phyloP scores from a whole-genome alignment of 1,284 basidiomycete genomes.

The Butyriboletus appendiculatus region DNA sequence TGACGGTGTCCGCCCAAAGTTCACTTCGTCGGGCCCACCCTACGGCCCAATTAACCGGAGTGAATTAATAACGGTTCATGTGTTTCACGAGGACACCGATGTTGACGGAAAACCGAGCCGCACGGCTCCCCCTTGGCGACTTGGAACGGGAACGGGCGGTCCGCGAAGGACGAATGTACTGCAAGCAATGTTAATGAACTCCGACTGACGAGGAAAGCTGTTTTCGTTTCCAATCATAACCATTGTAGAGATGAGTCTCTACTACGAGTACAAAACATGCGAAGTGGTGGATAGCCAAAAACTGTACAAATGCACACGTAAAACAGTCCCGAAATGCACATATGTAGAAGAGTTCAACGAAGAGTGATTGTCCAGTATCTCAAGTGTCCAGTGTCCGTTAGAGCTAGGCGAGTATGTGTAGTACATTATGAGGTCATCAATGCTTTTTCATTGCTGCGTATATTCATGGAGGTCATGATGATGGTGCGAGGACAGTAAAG shows the following conservation, averaged over 20 bases:
- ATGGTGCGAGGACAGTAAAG: conserved; percentile 38
- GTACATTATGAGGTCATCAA: conserved; percentile 20
- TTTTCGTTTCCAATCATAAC: too few species aligned
- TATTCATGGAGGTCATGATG: conserved; percentile 18
- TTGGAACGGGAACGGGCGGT: too few species aligned
- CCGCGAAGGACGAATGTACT: conserved; percentile 5
- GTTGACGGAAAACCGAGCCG: conserved; percentile 28
- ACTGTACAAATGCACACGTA: conserved; percentile 11
- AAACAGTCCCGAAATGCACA: conserved; percentile 6
- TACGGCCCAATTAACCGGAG: too few species aligned
- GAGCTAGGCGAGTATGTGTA: neutral
- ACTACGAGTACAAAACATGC: conserved; percentile 12
- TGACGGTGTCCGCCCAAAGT: neutral
- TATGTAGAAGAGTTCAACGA: neutral
- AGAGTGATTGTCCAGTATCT: conserved; percentile 8
- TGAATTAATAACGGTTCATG: conserved; percentile 12
- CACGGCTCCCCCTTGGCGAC: conserved; percentile 10
- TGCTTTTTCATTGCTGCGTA: neutral
- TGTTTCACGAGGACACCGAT: conserved; percentile 49
- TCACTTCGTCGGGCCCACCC: neutral
- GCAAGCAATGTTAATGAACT: neutral
- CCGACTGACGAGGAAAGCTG: neutral
- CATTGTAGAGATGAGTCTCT: neutral
- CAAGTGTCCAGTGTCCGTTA: conserved; percentile 17
- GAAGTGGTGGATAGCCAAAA: conserved; percentile 1